phyloP scores from a whole-genome alignment of 2,329 filamentous ascomycete genomes.

The Epichloe scottii region DNA sequence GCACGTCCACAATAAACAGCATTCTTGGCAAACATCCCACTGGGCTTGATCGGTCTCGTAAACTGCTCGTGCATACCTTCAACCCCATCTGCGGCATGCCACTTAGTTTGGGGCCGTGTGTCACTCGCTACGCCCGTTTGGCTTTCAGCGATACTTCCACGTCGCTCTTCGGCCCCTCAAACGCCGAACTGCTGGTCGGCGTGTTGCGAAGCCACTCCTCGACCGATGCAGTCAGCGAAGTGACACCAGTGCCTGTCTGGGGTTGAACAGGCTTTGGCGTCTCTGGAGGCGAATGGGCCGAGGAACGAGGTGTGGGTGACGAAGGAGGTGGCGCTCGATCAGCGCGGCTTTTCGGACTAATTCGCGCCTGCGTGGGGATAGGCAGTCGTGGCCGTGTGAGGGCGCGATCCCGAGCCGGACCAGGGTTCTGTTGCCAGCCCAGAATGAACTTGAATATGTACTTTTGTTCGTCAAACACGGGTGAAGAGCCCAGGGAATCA shows the following conservation, averaged over 20 bases:
- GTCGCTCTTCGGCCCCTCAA: not conserved
- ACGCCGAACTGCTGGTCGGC: constrained; percentile 1
- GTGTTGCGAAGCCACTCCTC: constrained; percentile 15
- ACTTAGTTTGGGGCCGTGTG: not conserved
- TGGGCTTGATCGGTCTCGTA: constrained; percentile 33
- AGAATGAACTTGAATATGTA: constrained; percentile 67
- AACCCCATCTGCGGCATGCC: not conserved
- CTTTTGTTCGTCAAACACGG: constrained; percentile 40
- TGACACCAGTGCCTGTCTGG: not conserved
- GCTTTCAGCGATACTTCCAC: not conserved
- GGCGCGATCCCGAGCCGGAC: constrained; percentile 46
- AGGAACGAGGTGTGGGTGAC: constrained; percentile 5
- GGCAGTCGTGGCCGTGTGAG: constrained; percentile 58
- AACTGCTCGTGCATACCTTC: constrained; percentile 18
- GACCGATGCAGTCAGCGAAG: constrained; percentile 19
- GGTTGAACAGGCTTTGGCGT: not conserved
- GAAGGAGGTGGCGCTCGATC: constrained; percentile 19
- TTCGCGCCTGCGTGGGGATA: constrained; percentile 52
- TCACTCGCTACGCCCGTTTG: constrained; percentile 3
- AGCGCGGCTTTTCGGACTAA: constrained; percentile 26
- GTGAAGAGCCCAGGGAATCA: constrained; percentile 42
- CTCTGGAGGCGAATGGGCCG: not conserved
- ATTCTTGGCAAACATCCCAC: constrained; percentile 30
- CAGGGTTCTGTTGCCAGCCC: constrained; percentile 46
- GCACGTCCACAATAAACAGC: constrained; percentile 57